phyloP scores from a whole-genome alignment of 352 stramenopile species.

The Phytophthora meadii region DNA sequence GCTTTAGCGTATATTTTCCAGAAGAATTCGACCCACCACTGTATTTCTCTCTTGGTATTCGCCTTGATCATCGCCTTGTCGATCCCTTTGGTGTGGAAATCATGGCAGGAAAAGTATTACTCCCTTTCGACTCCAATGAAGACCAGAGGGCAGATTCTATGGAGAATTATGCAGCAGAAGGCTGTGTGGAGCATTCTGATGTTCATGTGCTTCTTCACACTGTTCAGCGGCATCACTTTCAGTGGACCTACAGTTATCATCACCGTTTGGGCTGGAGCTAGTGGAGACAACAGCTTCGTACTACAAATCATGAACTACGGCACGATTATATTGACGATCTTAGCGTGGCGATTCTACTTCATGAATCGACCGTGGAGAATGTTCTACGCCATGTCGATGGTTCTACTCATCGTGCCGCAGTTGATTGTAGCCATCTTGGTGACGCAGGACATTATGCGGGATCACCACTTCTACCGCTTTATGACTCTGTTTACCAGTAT shows the following conservation, averaged over 20 bases:
- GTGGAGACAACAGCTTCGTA: conserved; percentile 33
- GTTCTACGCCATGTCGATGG: conserved; percentile 39
- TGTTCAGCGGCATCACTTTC: conserved; percentile 51
- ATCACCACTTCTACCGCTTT: conserved; percentile 39
- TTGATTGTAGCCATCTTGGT: conserved; percentile 33
- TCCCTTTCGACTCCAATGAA: conserved; percentile 44
- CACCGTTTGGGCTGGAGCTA: conserved; percentile 32
- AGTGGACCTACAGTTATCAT: conserved; percentile 31
- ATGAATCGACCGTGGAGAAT: conserved; percentile 49
- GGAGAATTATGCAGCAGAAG: conserved; percentile 56
- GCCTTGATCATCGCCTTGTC: conserved; percentile 29
- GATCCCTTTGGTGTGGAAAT: conserved; percentile 36
- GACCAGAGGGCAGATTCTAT: conserved; percentile 40
- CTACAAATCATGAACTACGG: conserved; percentile 29
- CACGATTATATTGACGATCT: conserved; percentile 26
- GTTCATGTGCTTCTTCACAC: conserved; percentile 51
- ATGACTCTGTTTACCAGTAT: conserved; percentile 35
- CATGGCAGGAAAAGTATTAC: conserved; percentile 47
- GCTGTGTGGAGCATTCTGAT: conserved; percentile 47
- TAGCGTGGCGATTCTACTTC: conserved; percentile 48
- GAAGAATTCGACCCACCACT: conserved; percentile 5
- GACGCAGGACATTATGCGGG: conserved; percentile 36
- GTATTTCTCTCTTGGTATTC: conserved; percentile 29
- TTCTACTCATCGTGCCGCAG: conserved; percentile 41
- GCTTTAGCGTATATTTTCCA: conserved; percentile 12